Evolutionary conservation across 2,329 filamentous ascomycete genomes (phyloP).

Genomic region (Rutstroemia sp.): DNA sequence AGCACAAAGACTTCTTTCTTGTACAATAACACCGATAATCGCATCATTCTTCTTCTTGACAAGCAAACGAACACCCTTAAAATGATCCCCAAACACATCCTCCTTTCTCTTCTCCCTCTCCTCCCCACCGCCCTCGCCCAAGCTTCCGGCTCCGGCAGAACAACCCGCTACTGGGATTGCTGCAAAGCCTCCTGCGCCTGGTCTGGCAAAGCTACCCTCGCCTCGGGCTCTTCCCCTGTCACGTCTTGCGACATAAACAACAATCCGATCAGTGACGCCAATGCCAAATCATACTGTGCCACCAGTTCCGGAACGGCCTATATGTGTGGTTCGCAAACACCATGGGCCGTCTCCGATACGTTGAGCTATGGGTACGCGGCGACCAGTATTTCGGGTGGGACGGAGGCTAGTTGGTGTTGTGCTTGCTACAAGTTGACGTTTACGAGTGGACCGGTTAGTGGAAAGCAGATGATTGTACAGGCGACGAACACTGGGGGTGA

Average conservation of each 20-base stretch:
- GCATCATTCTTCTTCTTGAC: too few relatives aligned
- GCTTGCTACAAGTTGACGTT: slow-evolving; percentile 49
- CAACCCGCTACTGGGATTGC: slow-evolving; percentile 54
- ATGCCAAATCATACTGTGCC: slow-evolving; percentile 45
- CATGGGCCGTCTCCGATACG: slow-evolving; percentile 51
- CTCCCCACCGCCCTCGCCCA: slow-evolving; percentile 14
- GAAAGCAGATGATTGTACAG: slow-evolving; percentile 58
- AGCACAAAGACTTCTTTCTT: too few relatives aligned
- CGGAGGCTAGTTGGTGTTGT: slow-evolving; percentile 58
- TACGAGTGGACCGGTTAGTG: slow-evolving; percentile 41
- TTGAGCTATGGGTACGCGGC: slow-evolving; percentile 59
- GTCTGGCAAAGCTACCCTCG: slow-evolving; percentile 48
- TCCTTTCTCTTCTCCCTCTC: slow-evolving; percentile 12
- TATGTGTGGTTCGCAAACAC: slow-evolving; percentile 53
- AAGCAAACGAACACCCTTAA: neutral
- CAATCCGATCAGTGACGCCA: slow-evolving; percentile 43
- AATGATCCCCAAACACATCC: neutral
- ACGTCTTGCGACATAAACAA: slow-evolving; percentile 37
- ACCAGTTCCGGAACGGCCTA: slow-evolving; percentile 43
- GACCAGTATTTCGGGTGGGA: slow-evolving; percentile 45
- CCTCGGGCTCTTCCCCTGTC: slow-evolving; percentile 21
- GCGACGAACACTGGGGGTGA: slow-evolving; percentile 56
- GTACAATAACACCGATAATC: too few relatives aligned
- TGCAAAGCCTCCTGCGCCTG: slow-evolving; percentile 63
- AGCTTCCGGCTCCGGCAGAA: slow-evolving; percentile 21